These are phyloP conservation scores for Xylaria venustula DNA, from an alignment of 495 filamentous ascomycete species.

Conservation along the genomic window DNA sequence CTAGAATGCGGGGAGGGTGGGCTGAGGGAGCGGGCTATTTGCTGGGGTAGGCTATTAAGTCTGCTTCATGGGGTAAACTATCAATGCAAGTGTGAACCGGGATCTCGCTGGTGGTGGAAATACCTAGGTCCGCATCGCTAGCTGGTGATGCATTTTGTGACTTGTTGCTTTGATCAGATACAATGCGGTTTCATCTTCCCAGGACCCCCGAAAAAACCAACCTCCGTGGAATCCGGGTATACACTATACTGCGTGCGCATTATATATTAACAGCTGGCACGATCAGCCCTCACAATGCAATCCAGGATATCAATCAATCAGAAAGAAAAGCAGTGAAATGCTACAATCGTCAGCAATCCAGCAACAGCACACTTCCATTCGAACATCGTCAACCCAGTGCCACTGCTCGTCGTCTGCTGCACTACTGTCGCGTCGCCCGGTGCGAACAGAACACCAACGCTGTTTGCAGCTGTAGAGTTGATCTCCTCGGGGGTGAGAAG, in stretches of 20 bases:
- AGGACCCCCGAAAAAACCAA: background rate
- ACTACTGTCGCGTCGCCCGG: conserved; percentile 42
- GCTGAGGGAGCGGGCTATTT: background rate
- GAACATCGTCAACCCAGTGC: conserved; percentile 22
- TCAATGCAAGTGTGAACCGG: too few species aligned
- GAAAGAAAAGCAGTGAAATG: background rate
- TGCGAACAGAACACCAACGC: conserved; percentile 43
- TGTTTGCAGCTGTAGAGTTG: conserved; percentile 30
- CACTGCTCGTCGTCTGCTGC: conserved; percentile 25
- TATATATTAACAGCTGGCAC: background rate
- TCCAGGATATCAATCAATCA: background rate
- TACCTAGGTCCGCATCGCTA: too few species aligned
- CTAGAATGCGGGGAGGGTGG: conserved; percentile 6
- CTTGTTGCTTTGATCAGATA: background rate
- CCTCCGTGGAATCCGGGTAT: background rate
- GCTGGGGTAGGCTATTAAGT: too few species aligned
- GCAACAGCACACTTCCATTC: conserved; percentile 4
- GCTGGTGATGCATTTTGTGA: too few species aligned
- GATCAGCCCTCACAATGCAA: background rate
- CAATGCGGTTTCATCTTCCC: background rate
- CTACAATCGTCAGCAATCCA: conserved; percentile 9
- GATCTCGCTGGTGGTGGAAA: too few species aligned
- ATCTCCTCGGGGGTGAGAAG: conserved; percentile 41
- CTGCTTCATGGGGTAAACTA: too few species aligned
- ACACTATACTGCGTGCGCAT: background rate